These are phyloP conservation scores for Hypoxylon sp. DNA, from an alignment of 2,329 filamentous ascomycete genomes.

Conservation along the genomic window DNA sequence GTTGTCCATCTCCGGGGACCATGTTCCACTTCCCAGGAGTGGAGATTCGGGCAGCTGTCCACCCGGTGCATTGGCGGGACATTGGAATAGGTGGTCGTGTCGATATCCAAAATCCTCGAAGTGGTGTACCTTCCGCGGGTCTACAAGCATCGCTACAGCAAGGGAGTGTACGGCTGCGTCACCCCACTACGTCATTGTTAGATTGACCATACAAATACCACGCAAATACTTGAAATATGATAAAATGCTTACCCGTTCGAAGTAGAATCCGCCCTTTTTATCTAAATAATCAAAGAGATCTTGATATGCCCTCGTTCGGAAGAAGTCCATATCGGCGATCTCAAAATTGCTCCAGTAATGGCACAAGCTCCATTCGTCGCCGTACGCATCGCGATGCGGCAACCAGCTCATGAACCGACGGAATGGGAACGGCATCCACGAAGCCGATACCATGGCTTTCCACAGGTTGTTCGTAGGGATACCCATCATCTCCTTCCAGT, in stretches of 20 bases:
- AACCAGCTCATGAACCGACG: conserved; percentile 57
- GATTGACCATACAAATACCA: background rate
- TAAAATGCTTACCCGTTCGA: conserved; percentile 57
- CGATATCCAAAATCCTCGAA: conserved; percentile 62
- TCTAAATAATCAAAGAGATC: conserved; percentile 60
- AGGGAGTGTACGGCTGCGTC: conserved; percentile 62
- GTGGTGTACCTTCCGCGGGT: conserved; percentile 59
- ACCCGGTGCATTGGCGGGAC: conserved; percentile 56
- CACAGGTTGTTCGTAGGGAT: conserved; percentile 58
- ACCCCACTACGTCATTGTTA: conserved; percentile 56
- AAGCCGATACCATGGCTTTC: conserved; percentile 59
- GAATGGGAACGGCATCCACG: conserved; percentile 61
- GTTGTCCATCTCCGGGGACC: conserved; percentile 53
- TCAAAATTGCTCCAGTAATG: conserved; percentile 66
- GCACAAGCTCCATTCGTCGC: conserved; percentile 62
- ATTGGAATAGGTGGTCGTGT: conserved; percentile 56
- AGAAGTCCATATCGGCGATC: conserved; percentile 63
- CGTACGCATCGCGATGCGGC: conserved; percentile 57
- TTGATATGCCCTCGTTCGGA: conserved; percentile 59
- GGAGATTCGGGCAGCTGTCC: conserved; percentile 55
- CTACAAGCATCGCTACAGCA: conserved; percentile 59
- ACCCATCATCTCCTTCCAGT: conserved; percentile 58
- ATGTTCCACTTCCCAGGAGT: conserved; percentile 51
- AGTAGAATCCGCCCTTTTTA: conserved; percentile 60
- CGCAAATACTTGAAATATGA: background rate